Conservation (phyloP, 2,329 filamentous ascomycete genomes). For the Didymellaceae sp. region DNA sequence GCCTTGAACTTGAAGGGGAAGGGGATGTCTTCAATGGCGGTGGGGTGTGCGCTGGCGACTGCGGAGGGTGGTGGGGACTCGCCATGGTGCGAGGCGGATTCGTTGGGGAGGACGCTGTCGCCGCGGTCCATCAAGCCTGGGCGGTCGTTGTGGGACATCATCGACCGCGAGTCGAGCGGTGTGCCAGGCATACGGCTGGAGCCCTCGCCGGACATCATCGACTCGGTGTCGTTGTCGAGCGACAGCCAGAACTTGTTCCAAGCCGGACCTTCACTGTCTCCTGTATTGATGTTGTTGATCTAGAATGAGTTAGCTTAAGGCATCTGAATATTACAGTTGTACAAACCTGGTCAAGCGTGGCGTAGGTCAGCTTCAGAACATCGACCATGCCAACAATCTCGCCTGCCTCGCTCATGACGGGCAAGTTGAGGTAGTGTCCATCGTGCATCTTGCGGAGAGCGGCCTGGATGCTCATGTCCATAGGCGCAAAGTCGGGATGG, state of each 20-base stretch:
- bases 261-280: conserved; percentile 89
- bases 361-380: conserved; percentile 96
- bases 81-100: conserved; percentile 93
- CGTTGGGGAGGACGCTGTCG: conserved; percentile 88
- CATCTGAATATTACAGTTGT: background rate
- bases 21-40: conserved; percentile 69
- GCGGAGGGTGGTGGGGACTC: conserved; percentile 74
- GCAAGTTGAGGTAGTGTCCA: conserved; percentile 96
- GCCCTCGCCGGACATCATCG: conserved; percentile 90
- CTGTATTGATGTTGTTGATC: conserved; percentile 88
- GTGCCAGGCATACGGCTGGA: conserved; percentile 73
- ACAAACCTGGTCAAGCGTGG: conserved; percentile 88
- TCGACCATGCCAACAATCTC: conserved; percentile 99
- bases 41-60: conserved; percentile 63
- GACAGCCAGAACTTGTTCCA: conserved; percentile 99
- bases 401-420: conserved; percentile 95
- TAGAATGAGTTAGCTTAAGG: conserved; percentile 39
- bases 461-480: conserved; percentile 99
- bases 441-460: conserved; percentile 99
- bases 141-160: conserved; percentile 81
- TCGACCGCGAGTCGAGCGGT: conserved; percentile 68
- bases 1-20: conserved; percentile 99
- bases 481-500: conserved; percentile 96
- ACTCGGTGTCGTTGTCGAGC: conserved; percentile 92
- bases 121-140: conserved; percentile 66